Percentiles rank a stretch among this genome's conserved stretches.
These are phyloP conservation scores for Castanospermum australe DNA, from an alignment of 306 rosid genomes.

Conservation along the genomic window DNA sequence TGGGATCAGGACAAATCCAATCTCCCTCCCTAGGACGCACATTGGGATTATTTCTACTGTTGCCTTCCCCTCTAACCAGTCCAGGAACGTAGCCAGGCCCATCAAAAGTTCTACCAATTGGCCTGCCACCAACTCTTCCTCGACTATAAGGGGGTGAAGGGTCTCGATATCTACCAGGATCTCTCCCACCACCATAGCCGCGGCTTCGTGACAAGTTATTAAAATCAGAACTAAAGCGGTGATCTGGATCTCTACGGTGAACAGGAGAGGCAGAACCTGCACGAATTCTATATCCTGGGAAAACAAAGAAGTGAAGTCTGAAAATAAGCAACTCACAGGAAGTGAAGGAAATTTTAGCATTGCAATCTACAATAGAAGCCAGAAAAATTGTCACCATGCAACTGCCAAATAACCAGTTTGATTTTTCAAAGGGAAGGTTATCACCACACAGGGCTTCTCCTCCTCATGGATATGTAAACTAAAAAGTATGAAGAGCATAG, in stretches of 20 bases:
- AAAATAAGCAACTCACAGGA: constrained; percentile 43
- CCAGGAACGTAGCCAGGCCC: constrained; percentile 64
- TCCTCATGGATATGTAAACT: constrained; percentile 37
- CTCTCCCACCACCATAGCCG: constrained; percentile 68
- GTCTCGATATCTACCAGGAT: constrained; percentile 70
- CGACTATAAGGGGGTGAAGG: constrained; percentile 71
- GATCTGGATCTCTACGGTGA: constrained; percentile 66
- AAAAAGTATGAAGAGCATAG: constrained; percentile 31
- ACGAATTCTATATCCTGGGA: constrained; percentile 94
- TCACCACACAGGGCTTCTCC: constrained; percentile 54
- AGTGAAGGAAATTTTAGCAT: constrained; percentile 35
- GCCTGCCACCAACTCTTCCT: constrained; percentile 70
- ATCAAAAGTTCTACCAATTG: constrained; percentile 70
- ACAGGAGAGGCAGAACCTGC: constrained; percentile 92
- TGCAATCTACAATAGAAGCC: constrained; percentile 41
- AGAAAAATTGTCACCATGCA: constrained; percentile 41
- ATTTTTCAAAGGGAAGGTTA: constrained; percentile 45
- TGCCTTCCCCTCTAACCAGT: constrained; percentile 67
- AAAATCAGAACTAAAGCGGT: constrained; percentile 59
- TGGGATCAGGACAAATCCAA: constrained; percentile 80
- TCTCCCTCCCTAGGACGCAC: constrained; percentile 95
- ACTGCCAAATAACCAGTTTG: constrained; percentile 47
- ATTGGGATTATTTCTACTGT: constrained; percentile 75
- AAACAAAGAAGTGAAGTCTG: constrained; percentile 47
- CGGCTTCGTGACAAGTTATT: constrained; percentile 54